phyloP scores from a whole-genome alignment of 306 rosid species.

The Fragaria nilgerrensis region DNA sequence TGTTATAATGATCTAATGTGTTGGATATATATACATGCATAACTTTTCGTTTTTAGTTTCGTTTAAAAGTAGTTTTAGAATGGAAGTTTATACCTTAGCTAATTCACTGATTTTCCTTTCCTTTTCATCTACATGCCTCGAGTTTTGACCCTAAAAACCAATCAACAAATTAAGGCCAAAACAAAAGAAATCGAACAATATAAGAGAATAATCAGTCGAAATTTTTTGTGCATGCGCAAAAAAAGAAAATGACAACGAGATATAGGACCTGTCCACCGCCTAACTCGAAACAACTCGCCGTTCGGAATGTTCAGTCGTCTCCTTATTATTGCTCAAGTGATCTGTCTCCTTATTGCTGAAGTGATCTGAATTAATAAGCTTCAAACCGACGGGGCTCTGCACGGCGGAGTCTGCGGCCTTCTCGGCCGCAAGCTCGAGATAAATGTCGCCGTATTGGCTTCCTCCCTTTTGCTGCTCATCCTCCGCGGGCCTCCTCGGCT shows the following conservation, averaged over 20 bases:
- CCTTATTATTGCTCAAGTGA: slow-evolving; percentile 22
- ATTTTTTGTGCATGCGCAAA: not conserved
- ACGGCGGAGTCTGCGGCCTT: slow-evolving; percentile 35
- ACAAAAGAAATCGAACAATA: slow-evolving; percentile 1
- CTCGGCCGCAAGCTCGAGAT: slow-evolving; percentile 28
- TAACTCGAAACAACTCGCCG: slow-evolving; percentile 30
- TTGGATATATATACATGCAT: not conserved
- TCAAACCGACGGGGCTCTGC: slow-evolving; percentile 17
- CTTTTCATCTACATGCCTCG: slow-evolving; percentile 33
- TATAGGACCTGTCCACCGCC: slow-evolving; percentile 47
- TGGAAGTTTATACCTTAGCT: slow-evolving; percentile 24
- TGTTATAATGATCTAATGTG: not conserved
- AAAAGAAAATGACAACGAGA: not conserved
- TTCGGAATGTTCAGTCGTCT: slow-evolving; percentile 25
- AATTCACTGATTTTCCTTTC: slow-evolving; percentile 28
- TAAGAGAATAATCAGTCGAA: not conserved
- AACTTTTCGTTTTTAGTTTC: not conserved
- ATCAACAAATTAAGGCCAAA: slow-evolving; percentile 15
- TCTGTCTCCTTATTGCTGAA: slow-evolving; percentile 22
- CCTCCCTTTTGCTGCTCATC: slow-evolving; percentile 22
- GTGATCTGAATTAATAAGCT: slow-evolving; percentile 14
- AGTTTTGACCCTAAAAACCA: slow-evolving; percentile 34
- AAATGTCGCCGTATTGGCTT: slow-evolving; percentile 44
- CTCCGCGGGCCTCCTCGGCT: slow-evolving; percentile 30
- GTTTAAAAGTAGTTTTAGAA: not conserved